These are phyloP conservation scores for Colletotrichum orbiculare DNA, from an alignment of 2,329 filamentous ascomycete genomes.

Conservation along the genomic window DNA sequence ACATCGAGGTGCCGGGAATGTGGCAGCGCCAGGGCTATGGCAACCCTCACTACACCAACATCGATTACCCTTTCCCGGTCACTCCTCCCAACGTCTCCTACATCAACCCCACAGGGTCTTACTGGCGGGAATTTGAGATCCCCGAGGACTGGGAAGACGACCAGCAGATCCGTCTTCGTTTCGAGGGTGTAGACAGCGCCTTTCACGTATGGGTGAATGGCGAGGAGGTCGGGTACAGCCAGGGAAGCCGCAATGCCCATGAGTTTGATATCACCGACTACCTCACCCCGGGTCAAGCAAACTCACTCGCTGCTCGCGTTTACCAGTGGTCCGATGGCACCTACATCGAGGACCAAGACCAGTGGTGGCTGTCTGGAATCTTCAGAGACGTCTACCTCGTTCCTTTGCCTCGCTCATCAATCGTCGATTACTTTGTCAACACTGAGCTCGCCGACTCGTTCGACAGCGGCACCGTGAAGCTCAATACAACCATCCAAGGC, in stretches of 20 bases:
- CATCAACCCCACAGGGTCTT: slow-evolving; percentile 72
- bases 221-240: slow-evolving; percentile 74
- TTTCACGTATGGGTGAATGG: slow-evolving; percentile 80
- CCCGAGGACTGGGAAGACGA: slow-evolving; percentile 55
- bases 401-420: slow-evolving; percentile 64
- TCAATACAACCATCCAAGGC: slow-evolving; percentile 55
- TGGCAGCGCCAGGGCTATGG: slow-evolving; percentile 77
- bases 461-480: slow-evolving; percentile 60
- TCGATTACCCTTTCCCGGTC: slow-evolving; percentile 74
- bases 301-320: slow-evolving; percentile 72
- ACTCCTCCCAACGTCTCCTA: slow-evolving; percentile 73
- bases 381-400: slow-evolving; percentile 76
- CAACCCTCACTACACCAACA: slow-evolving; percentile 75
- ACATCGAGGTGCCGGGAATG: slow-evolving; percentile 71
- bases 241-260: slow-evolving; percentile 77
- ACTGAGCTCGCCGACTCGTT: slow-evolving; percentile 67
- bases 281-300: slow-evolving; percentile 57
- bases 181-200: slow-evolving; percentile 79
- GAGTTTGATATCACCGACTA: slow-evolving; percentile 76
- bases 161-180: slow-evolving; percentile 72
- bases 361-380: slow-evolving; percentile 76
- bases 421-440: slow-evolving; percentile 67
- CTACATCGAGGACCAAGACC: slow-evolving; percentile 78
- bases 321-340: slow-evolving; percentile 79
- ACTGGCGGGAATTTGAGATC: slow-evolving; percentile 67